phyloP scores from a whole-genome alignment of 805 yeast genomes.

The Lachancea kluyveri region DNA sequence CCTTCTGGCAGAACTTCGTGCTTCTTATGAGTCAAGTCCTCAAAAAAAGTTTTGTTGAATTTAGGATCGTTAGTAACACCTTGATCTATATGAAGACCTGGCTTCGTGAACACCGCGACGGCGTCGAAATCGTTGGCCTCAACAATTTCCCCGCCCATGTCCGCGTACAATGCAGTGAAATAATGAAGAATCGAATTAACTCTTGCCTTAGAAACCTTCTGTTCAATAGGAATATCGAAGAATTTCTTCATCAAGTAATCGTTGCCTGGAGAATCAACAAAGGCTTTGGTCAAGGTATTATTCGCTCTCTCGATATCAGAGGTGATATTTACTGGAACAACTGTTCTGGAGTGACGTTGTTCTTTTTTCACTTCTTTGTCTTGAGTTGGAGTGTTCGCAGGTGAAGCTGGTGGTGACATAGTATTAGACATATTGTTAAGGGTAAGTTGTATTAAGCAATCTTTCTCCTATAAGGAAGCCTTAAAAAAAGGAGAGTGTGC shows the following conservation, averaged over 20 bases:
- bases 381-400: not conserved
- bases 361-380: constrained; percentile 4
- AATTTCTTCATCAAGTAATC: constrained; percentile 29
- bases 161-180: constrained; percentile 21
- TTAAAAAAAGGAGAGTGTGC: no score
- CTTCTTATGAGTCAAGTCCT: constrained; percentile 17
- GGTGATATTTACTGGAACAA: constrained; percentile 16
- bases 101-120: constrained; percentile 27
- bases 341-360: constrained; percentile 10
- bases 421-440: no score
- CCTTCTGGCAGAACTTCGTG: constrained; percentile 22
- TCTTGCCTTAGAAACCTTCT: constrained; percentile 19
- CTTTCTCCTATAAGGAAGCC: no score
- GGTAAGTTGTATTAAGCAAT: no score
- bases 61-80: constrained; percentile 22
- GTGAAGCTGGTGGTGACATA: constrained; percentile 9
- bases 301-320: constrained; percentile 22
- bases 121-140: constrained; percentile 31
- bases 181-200: constrained; percentile 22
- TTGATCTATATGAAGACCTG: constrained; percentile 21
- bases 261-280: constrained; percentile 21
- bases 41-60: constrained; percentile 27
- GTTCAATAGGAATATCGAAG: constrained; percentile 20
- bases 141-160: constrained; percentile 29
- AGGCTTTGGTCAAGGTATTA: constrained; percentile 24